Evolutionary conservation across 106 monocot species (phyloP).

Genomic region (Hemerocallis citrina): DNA sequence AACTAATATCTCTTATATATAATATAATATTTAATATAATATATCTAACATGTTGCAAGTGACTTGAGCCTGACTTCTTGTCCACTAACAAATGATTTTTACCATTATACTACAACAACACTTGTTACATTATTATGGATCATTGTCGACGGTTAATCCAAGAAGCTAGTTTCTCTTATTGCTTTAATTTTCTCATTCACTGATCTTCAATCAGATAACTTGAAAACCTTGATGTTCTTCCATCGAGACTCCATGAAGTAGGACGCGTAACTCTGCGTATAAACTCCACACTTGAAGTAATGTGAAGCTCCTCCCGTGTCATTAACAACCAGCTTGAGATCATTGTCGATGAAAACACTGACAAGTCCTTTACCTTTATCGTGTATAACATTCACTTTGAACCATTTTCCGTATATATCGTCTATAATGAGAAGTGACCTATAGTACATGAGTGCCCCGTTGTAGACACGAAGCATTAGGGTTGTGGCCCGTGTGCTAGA

Average conservation of each 20-base stretch:
- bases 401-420: conserved; percentile 4
- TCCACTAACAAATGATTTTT: too few species aligned
- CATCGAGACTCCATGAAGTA: conserved; percentile 20
- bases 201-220: neutral
- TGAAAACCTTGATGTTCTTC: conserved; percentile 13
- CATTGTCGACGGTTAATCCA: too few species aligned
- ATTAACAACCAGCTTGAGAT: conserved; percentile 1
- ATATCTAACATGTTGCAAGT: too few species aligned
- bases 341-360: conserved; percentile 7
- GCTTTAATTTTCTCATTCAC: too few species aligned
- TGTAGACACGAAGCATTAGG: conserved; percentile 3
- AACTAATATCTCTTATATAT: too few species aligned
- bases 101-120: too few species aligned
- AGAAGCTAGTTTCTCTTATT: too few species aligned
- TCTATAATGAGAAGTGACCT: neutral
- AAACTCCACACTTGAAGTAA: conserved; percentile 27
- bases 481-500: neutral
- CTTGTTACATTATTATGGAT: too few species aligned
- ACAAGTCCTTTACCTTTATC: neutral
- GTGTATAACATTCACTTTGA: conserved; percentile 17
- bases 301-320: conserved; percentile 8
- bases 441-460: conserved; percentile 11
- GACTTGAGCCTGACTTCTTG: too few species aligned
- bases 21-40: too few species aligned
- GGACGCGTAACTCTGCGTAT: conserved; percentile 8